Evolutionary conservation across 2,329 filamentous ascomycete genomes (phyloP).

Genomic region (Pseudodiploospora longispora): DNA sequence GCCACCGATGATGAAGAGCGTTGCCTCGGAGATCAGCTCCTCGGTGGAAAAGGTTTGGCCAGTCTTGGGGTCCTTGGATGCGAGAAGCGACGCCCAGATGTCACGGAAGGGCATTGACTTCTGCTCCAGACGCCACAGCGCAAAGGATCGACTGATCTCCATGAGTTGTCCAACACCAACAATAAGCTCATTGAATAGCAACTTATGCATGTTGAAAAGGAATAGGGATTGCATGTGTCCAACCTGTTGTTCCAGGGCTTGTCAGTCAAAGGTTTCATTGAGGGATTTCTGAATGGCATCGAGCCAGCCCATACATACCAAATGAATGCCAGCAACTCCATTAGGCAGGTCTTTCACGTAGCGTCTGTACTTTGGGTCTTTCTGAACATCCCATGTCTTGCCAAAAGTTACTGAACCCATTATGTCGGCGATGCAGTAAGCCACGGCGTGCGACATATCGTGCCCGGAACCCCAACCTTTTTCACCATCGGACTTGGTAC

Average conservation of each 20-base stretch:
- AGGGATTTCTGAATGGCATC: background rate
- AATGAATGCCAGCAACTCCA: slow-evolving; percentile 8
- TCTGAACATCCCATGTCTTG: slow-evolving; percentile 9
- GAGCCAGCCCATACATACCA: background rate
- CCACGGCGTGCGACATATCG: slow-evolving; percentile 7
- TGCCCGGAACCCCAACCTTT: slow-evolving; percentile 7
- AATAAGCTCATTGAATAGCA: slow-evolving; percentile 10
- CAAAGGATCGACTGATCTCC: slow-evolving; percentile 5
- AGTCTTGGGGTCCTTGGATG: slow-evolving; percentile 9
- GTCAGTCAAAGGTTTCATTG: background rate
- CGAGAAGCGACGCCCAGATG: slow-evolving; percentile 10
- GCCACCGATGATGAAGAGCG: slow-evolving; percentile 9
- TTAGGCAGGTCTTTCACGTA: slow-evolving; percentile 9
- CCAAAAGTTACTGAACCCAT: slow-evolving; percentile 12
- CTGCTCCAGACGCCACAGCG: slow-evolving; percentile 6
- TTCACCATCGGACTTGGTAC: slow-evolving; percentile 3
- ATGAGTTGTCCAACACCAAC: slow-evolving; percentile 6
- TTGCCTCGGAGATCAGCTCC: slow-evolving; percentile 10
- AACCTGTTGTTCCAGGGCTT: slow-evolving; percentile 1
- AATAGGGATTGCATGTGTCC: slow-evolving; percentile 11
- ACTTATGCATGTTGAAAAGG: slow-evolving; percentile 6
- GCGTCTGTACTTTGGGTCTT: slow-evolving; percentile 4
- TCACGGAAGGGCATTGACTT: slow-evolving; percentile 5
- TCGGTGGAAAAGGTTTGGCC: slow-evolving; percentile 6
- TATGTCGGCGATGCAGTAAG: slow-evolving; percentile 10